phyloP scores from a whole-genome alignment of 495 filamentous ascomycete species.

The Hyphodiscus hymeniophilus region DNA sequence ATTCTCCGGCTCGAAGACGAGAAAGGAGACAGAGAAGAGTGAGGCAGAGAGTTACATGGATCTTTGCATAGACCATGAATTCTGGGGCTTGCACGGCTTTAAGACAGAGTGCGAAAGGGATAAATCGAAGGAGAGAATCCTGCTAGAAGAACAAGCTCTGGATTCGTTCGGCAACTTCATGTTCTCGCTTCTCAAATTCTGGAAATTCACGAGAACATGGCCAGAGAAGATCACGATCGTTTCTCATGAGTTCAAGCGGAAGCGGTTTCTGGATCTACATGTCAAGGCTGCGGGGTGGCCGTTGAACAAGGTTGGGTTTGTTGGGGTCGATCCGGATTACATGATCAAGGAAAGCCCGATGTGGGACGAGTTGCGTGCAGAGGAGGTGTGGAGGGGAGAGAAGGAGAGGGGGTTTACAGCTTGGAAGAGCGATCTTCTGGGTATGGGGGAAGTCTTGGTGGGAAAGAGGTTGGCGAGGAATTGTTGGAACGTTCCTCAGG shows the following conservation, averaged over 20 bases:
- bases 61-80: slow-evolving; percentile 33
- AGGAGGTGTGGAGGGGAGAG: slow-evolving; percentile 28
- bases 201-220: slow-evolving; percentile 34
- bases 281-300: slow-evolving; percentile 55
- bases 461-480: slow-evolving; percentile 43
- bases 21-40: slow-evolving; percentile 40
- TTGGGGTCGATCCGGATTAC: slow-evolving; percentile 63
- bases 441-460: slow-evolving; percentile 32
- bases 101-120: not conserved
- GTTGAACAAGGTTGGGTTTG: slow-evolving; percentile 34
- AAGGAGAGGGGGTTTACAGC: slow-evolving; percentile 29
- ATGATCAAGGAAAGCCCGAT: slow-evolving; percentile 22
- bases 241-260: slow-evolving; percentile 66
- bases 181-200: slow-evolving; percentile 57
- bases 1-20: slow-evolving; percentile 50
- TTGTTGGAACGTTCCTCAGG: slow-evolving; percentile 33
- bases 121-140: slow-evolving; percentile 25
- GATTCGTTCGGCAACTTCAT: slow-evolving; percentile 76
- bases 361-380: slow-evolving; percentile 19
- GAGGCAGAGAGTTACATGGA: slow-evolving; percentile 63
- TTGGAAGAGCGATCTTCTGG: slow-evolving; percentile 45
- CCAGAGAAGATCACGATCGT: slow-evolving; percentile 56
- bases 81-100: slow-evolving; percentile 32
- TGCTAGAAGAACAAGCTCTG: slow-evolving; percentile 57
- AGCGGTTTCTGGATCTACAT: slow-evolving; percentile 59